Evolutionary conservation across 2,329 filamentous ascomycete species (phyloP), one percentile per base, ranked within the genome.

Genomic region (Phaeosphaeria sp.): DNA sequence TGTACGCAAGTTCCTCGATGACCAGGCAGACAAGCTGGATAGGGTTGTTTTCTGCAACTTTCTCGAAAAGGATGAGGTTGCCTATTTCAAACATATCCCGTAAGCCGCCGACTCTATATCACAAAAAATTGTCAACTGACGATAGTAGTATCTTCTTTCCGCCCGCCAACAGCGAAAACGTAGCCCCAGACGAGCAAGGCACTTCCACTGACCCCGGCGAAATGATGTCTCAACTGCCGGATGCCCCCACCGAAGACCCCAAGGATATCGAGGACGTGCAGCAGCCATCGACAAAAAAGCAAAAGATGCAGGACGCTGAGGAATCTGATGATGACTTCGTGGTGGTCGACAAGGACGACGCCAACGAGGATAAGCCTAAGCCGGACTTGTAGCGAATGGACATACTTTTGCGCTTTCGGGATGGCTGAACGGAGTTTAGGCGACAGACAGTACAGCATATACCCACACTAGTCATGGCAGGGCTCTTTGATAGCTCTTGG

Each of bases 21-120:
- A 79, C 67, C 65, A 81, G 72, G 67, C 71, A 46, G 69, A 73
- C 21, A 84, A 82, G 66, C 75, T 97, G 27, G 86, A 92, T 46
- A 86, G 87, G 66, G 85, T 98, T 13, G 83, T 97, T 18, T 96
- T 98, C 79, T 93, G 93, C 71, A 91, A 89, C 17, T 97, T 96
- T 75, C 82, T 90, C 73, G 76, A 81, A 52, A 93, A 93, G 78
- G 93, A 98, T 68, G 86, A 90, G 58, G 77, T 80, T 41, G 89
- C 90, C 0, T 98, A 98, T 74, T 82, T 88, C 51, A 67, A 84
- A 22, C 78, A 82, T 36, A 77, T 97, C 11, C 91, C 93, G 93
- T 96, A 78, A 82, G 90, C 0, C 51, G 4, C 0, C 0, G 7
- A 41, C 23, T 17, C 5, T 18, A 4, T 7, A 23, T 33, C 41